A percentile compares a stretch with the other conserved stretches of the same genome.
Evolutionary conservation across 2,329 filamentous ascomycete genomes (phyloP).

Genomic region (Xenosphaeropsis pyriputrescens): DNA sequence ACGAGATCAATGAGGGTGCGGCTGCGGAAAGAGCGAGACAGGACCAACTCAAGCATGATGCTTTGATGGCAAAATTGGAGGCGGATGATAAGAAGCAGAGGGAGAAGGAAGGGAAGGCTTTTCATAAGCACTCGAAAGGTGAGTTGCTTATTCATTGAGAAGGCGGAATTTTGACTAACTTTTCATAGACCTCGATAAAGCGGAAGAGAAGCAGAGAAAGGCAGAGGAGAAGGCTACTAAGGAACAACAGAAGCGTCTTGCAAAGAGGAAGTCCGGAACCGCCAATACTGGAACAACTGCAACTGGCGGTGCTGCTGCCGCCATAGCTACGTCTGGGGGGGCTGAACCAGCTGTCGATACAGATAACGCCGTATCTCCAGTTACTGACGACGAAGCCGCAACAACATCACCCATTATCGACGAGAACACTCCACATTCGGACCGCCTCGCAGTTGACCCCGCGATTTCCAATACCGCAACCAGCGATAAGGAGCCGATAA

Average conservation of each 20-base stretch:
- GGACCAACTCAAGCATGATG: conserved; percentile 44
- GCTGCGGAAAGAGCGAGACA: conserved; percentile 56
- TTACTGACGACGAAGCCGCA: conserved; percentile 1
- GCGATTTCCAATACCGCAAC: too few relatives aligned
- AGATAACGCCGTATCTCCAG: not conserved
- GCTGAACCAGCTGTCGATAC: conserved; percentile 1
- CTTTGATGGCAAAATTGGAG: conserved; percentile 48
- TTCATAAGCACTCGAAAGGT: conserved; percentile 43
- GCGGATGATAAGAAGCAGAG: conserved; percentile 39
- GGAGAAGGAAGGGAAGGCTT: conserved; percentile 37
- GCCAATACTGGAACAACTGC: not conserved
- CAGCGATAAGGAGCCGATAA: conserved; percentile 7
- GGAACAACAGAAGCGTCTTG: conserved; percentile 34
- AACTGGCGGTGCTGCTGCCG: conserved; percentile 3
- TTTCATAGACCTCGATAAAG: conserved; percentile 21
- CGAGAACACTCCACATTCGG: conserved; percentile 8
- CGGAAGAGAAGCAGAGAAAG: conserved; percentile 23
- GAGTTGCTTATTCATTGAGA: conserved; percentile 16
- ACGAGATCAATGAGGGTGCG: conserved; percentile 71
- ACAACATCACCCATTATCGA: not conserved
- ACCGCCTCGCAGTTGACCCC: too few relatives aligned
- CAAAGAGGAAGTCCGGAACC: conserved; percentile 30
- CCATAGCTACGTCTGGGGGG: conserved; percentile 1
- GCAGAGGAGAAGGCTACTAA: conserved; percentile 37
- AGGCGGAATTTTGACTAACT: conserved; percentile 3